Conservation (phyloP, 768 basidiomycete genomes). For the Pisolithus marmoratus region DNA sequence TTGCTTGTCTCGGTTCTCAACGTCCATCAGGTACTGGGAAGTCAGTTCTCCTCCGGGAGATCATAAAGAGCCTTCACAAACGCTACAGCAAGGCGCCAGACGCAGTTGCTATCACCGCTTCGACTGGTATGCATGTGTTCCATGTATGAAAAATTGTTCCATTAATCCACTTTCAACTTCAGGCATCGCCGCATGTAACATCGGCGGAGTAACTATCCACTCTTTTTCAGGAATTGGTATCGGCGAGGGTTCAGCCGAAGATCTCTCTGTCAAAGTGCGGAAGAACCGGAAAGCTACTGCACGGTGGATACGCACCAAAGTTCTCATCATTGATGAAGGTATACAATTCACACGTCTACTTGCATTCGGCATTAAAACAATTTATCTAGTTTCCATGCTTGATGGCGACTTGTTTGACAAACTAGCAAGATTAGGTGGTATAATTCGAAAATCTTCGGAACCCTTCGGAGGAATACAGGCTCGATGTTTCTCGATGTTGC, state of each 20-base stretch:
- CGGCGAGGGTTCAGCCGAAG: constrained; percentile 58
- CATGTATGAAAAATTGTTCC: background rate
- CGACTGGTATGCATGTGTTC: constrained; percentile 56
- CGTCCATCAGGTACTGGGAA: constrained; percentile 79
- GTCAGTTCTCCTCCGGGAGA: constrained; percentile 89
- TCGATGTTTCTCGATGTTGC: background rate
- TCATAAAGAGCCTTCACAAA: constrained; percentile 68
- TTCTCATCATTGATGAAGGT: constrained; percentile 83
- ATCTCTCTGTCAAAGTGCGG: constrained; percentile 58
- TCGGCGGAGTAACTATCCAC: constrained; percentile 93
- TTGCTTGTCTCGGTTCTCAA: constrained; percentile 9
- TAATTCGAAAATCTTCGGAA: constrained; percentile 50
- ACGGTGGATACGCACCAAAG: constrained; percentile 81
- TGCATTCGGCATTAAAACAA: background rate
- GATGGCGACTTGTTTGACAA: constrained; percentile 94
- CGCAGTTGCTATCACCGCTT: constrained; percentile 89
- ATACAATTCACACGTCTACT: constrained; percentile 1
- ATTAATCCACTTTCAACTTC: constrained; percentile 1
- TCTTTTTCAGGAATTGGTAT: constrained; percentile 94
- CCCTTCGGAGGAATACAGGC: constrained; percentile 97
- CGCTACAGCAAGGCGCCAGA: constrained; percentile 50
- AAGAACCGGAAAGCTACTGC: constrained; percentile 80
- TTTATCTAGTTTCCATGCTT: constrained; percentile 87
- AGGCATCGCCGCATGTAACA: constrained; percentile 96
- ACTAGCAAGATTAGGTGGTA: constrained; percentile 62